Evolutionary conservation across 352 stramenopile genomes (phyloP).

Genomic region (Phytophthora chlamydospora): DNA sequence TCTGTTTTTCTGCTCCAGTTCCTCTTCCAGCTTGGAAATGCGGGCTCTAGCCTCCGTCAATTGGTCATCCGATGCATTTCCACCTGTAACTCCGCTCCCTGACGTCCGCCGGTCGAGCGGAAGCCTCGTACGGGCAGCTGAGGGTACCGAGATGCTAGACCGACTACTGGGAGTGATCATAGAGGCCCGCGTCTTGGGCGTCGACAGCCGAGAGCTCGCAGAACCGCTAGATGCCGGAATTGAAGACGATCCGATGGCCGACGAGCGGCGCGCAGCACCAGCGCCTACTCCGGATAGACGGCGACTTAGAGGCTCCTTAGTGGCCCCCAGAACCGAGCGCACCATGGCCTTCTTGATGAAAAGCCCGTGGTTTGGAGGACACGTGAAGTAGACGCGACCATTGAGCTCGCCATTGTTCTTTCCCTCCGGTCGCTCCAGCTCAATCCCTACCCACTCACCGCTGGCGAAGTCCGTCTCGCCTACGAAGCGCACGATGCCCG

Average conservation of each 20-base stretch:
- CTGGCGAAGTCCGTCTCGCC: constrained; percentile 79
- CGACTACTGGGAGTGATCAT: constrained; percentile 24
- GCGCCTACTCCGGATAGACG: constrained; percentile 38
- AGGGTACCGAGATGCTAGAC: constrained; percentile 5
- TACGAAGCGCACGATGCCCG: constrained; percentile 75
- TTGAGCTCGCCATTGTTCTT: constrained; percentile 90
- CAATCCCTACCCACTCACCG: constrained; percentile 84
- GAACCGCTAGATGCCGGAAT: constrained; percentile 11
- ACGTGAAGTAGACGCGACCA: constrained; percentile 82
- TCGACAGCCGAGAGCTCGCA: constrained; percentile 21
- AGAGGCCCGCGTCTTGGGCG: constrained; percentile 23
- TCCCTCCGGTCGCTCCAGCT: constrained; percentile 77
- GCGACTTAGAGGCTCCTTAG: constrained; percentile 47
- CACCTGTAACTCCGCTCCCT: constrained; percentile 2
- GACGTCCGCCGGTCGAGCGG: constrained; percentile 38
- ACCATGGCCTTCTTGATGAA: constrained; percentile 68
- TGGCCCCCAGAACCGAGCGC: constrained; percentile 35
- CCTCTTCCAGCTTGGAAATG: constrained; percentile 69
- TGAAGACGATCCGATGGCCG: constrained; percentile 11
- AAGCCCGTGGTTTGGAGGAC: constrained; percentile 68
- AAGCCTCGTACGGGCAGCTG: constrained; percentile 23
- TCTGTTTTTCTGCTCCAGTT: constrained; percentile 73
- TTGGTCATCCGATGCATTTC: constrained; percentile 45
- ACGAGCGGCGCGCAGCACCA: constrained; percentile 5
- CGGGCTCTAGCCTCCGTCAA: constrained; percentile 51